Percentiles rank a stretch among this genome's conserved stretches.
phyloP scores from a whole-genome alignment of 768 basidiomycete species.

The Trametes gibbosa region DNA sequence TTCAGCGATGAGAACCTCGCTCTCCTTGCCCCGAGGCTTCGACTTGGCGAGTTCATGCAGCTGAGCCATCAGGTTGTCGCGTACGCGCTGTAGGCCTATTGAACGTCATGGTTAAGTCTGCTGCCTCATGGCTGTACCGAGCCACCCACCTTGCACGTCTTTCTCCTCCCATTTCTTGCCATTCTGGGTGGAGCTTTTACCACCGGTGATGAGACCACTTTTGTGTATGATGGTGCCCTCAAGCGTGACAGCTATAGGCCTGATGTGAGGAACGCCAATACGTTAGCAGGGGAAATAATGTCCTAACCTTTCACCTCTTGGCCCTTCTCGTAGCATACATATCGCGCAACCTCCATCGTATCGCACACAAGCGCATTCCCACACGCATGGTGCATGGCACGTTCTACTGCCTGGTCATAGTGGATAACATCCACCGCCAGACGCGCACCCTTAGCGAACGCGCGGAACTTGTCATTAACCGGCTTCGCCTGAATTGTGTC shows the following conservation, averaged over 20 bases:
- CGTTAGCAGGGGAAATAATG: neutral
- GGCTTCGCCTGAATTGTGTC: constrained; percentile 96
- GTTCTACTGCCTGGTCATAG: constrained; percentile 74
- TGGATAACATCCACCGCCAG: constrained; percentile 61
- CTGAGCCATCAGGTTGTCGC: constrained; percentile 70
- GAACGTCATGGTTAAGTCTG: neutral
- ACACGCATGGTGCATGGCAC: constrained; percentile 96
- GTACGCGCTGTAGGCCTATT: constrained; percentile 52
- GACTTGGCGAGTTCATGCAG: constrained; percentile 81
- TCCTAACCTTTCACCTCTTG: constrained; percentile 92
- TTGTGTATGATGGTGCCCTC: constrained; percentile 98
- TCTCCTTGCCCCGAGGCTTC: constrained; percentile 79
- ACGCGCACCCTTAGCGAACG: constrained; percentile 75
- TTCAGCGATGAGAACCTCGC: constrained; percentile 75
- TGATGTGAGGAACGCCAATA: neutral
- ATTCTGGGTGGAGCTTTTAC: constrained; percentile 71
- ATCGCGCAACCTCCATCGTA: constrained; percentile 87
- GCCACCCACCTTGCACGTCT: constrained; percentile 71
- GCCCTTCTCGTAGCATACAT: constrained; percentile 90
- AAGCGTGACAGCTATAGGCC: constrained; percentile 77
- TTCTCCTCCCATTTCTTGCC: constrained; percentile 93
- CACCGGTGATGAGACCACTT: constrained; percentile 96
- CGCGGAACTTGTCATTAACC: constrained; percentile 90
- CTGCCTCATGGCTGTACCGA: neutral
- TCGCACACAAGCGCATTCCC: constrained; percentile 96